Evolutionary conservation across 2,329 filamentous ascomycete genomes (phyloP).

Genomic region (Biscogniauxia sp.): DNA sequence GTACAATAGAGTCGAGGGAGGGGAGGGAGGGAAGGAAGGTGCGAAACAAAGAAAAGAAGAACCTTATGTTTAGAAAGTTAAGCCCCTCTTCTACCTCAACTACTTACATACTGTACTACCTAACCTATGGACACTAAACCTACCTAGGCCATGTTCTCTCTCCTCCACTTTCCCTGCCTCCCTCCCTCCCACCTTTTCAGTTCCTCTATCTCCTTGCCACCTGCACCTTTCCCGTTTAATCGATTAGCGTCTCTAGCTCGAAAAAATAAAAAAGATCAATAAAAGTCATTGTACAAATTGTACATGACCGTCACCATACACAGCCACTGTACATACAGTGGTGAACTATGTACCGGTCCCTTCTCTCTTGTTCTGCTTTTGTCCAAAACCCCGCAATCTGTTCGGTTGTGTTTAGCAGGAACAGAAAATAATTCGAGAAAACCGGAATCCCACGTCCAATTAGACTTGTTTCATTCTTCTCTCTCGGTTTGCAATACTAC

Average conservation of each 20-base stretch:
- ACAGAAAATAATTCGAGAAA: constrained; percentile 22
- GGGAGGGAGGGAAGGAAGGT: neutral
- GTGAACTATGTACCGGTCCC: neutral
- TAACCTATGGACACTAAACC: too few relatives aligned
- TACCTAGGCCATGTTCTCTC: too few relatives aligned
- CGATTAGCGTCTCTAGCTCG: neutral
- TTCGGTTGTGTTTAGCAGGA: constrained; percentile 19
- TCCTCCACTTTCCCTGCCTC: neutral
- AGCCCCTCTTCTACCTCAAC: too few relatives aligned
- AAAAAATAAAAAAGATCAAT: too few relatives aligned
- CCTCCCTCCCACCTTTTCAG: neutral
- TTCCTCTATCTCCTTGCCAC: too few relatives aligned
- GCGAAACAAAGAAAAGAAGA: too few relatives aligned
- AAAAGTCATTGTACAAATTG: neutral
- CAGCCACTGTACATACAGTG: neutral
- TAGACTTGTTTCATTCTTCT: constrained; percentile 7
- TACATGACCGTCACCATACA: too few relatives aligned
- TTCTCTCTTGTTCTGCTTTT: neutral
- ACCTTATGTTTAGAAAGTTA: too few relatives aligned
- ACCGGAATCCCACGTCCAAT: constrained; percentile 24
- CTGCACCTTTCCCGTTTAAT: neutral
- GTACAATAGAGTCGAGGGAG: too few relatives aligned
- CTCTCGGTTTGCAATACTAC: constrained; percentile 28
- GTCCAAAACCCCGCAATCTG: constrained; percentile 24
- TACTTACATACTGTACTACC: too few relatives aligned